Evolutionary conservation across 176 grass and related monocot species (phyloP).

Genomic region (Oropetium thomaeum): DNA sequence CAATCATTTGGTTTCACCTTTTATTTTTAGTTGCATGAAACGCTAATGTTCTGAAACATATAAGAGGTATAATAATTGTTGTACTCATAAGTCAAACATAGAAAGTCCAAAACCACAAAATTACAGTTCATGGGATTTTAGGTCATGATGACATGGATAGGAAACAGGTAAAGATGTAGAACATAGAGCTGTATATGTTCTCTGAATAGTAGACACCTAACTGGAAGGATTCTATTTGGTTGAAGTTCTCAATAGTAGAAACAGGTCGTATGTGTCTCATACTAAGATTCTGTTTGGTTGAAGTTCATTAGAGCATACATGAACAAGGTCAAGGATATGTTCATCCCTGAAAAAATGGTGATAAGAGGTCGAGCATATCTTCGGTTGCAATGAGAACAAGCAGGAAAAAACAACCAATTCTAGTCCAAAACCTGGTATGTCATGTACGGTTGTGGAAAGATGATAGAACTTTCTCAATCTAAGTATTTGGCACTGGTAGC

Average conservation of each 20-base stretch:
- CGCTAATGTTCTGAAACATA: not conserved
- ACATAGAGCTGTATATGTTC: not conserved
- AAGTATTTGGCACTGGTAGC: no score
- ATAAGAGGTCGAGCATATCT: not conserved
- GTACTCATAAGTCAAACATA: not conserved
- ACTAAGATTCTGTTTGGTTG: not conserved
- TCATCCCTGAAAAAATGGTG: conserved; percentile 7
- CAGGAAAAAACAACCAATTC: not conserved
- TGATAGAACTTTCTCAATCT: conserved; percentile 10
- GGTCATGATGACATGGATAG: not conserved
- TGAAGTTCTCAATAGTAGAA: not conserved
- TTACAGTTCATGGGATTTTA: not conserved
- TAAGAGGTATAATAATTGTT: not conserved
- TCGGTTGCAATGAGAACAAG: not conserved
- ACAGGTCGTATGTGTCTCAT: not conserved
- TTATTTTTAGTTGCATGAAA: conserved; percentile 7
- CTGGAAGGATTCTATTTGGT: not conserved
- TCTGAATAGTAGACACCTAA: not conserved
- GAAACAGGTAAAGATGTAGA: not conserved
- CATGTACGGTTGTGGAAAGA: not conserved
- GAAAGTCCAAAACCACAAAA: not conserved
- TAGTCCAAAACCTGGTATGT: not conserved
- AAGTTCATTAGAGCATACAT: not conserved
- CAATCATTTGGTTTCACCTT: not conserved
- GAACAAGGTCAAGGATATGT: conserved; percentile 5